phyloP scores from a whole-genome alignment of 441 rosid genomes.

The Pelargonium citronellum region DNA sequence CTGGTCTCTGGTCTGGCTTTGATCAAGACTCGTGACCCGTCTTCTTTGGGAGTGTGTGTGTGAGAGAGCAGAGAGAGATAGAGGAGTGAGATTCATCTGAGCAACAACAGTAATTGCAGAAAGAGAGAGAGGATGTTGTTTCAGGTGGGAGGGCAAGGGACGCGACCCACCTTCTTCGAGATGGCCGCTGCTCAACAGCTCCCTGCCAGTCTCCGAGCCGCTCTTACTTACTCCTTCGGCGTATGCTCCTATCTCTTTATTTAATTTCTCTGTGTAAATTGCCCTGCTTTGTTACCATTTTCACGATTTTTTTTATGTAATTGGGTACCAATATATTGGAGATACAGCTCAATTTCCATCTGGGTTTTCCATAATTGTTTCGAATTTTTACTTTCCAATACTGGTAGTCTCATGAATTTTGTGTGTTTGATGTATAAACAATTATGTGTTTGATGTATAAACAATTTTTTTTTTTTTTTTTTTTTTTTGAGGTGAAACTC shows the following conservation, averaged over 20 bases:
- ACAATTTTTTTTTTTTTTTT: not conserved
- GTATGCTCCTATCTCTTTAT: slow-evolving; percentile 31
- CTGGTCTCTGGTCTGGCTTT: too few relatives aligned
- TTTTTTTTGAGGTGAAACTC: not conserved
- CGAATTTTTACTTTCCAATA: slow-evolving; percentile 10
- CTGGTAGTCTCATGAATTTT: not conserved
- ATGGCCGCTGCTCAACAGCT: slow-evolving; percentile 99
- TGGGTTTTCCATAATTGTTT: slow-evolving; percentile 19
- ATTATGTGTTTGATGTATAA: not conserved
- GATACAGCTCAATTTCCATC: slow-evolving; percentile 3
- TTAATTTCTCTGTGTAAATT: not conserved
- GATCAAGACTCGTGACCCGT: too few relatives aligned
- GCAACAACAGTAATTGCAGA: not conserved
- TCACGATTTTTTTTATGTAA: not conserved
- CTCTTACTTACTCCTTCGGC: slow-evolving; percentile 88
- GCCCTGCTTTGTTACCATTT: not conserved
- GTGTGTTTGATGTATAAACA: not conserved
- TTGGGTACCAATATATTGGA: not conserved
- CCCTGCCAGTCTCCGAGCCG: slow-evolving; percentile 95
- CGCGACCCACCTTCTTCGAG: slow-evolving; percentile 97
- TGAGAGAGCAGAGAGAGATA: not conserved
- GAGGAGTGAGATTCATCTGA: not conserved
- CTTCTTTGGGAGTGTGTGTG: too few relatives aligned
- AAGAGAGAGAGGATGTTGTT: slow-evolving; percentile 61
- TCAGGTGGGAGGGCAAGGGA: slow-evolving; percentile 98